Evolutionary conservation across 2,329 filamentous ascomycete genomes (phyloP), one percentile per base, ranked within the genome.

Genomic region (Chaetomium sp.): DNA sequence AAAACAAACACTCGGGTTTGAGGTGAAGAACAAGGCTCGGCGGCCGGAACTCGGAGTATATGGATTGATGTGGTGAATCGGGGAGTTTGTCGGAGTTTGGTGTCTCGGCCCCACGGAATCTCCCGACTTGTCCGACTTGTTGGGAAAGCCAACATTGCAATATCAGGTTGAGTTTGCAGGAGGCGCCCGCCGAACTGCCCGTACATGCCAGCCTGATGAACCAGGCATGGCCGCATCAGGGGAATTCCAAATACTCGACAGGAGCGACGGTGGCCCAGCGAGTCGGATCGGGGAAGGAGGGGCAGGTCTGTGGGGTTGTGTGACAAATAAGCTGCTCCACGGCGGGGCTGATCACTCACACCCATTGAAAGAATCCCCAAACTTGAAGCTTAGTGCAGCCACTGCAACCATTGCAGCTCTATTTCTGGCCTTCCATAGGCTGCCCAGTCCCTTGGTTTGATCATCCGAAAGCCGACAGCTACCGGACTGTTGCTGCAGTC

Each of bases 221-320:
- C 57, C 42, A 50, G 45, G 57, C 47, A 51, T 12, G 21, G 45
- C n/a, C 29, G 45, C 31, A 60, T 42, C 23, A 13, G 29, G 45
- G 33, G 35, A 63, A 65, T 65, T 65, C 64, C 64, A 65, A 65
- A 65, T 65, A 60, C 49, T 57, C 45, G n/a, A 25, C 53, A 25
- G 54, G 19, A 35, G 12, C n/a, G 19, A 23, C 33, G 9, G 7
- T 19, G 23, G 9, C 8, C 9, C 19, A 38, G 8, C 33, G 54
- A 27, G 31, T 19, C 21, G 23, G 50, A 27, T 27, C 27, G 58
- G 33, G 33, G 53, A 23, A 25, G 42, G 38, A 47, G 55, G 35
- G 53, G 53, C 31, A 60, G 49, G 23, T 25, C 9, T n/a, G 61
- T 63, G 56, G 51, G 50, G 62, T 19, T n/a, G 50, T n/a, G 50